Evolutionary conservation across 192 early-diverging fungal species (phyloP), one percentile per base, ranked within the genome.

Genomic region (Coemansia sp.): DNA sequence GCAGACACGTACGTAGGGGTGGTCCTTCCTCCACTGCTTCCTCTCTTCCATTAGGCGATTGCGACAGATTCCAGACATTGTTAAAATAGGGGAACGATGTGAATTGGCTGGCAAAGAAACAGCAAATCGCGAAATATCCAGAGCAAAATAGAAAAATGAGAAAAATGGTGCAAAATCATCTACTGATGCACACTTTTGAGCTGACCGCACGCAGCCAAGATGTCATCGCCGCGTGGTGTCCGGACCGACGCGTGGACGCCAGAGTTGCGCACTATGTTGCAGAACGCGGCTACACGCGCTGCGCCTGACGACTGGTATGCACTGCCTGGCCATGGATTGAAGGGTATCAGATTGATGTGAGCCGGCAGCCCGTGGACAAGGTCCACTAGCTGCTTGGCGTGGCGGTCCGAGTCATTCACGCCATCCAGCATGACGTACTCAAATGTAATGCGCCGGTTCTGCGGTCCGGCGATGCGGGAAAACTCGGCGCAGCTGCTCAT

Each of bases 21-120:
- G 93, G 70, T 95, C 97, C 80, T 94, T 97, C 62, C 95, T 78
- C 97, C 97, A 99, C 76, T 95, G 94, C 73, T 94, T 96, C 44
- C 97, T 82, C 80, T 99, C 97, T 74, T 97, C 93, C 52, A 85
- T 82, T n/a, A 97, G 82, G 18, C 95, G 81, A 24, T 84, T 86
- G 41, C 74, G 82, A 59, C 91, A 90, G 56, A 97, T 94, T 65
- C 83, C 83, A 44, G 86, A 85, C 81, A 82, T 82, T 43, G 17
- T 50, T 39, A 56, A 40, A 3, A 21, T n/a, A n/a, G n/a, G n/a
- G 39, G 8, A 46, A n/a, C n/a, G n/a, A n/a, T n/a, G n/a, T 12
- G 19, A 56, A 48, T 4, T 38, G 18, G 2, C 5, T 34, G 29
- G 9, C 11, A 50, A 27, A 50, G 46, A 10, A 50, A 21, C 18